Evolutionary conservation across 2,329 filamentous ascomycete genomes (phyloP), one percentile per base, ranked within the genome.

Genomic region (Nemania sp.): DNA sequence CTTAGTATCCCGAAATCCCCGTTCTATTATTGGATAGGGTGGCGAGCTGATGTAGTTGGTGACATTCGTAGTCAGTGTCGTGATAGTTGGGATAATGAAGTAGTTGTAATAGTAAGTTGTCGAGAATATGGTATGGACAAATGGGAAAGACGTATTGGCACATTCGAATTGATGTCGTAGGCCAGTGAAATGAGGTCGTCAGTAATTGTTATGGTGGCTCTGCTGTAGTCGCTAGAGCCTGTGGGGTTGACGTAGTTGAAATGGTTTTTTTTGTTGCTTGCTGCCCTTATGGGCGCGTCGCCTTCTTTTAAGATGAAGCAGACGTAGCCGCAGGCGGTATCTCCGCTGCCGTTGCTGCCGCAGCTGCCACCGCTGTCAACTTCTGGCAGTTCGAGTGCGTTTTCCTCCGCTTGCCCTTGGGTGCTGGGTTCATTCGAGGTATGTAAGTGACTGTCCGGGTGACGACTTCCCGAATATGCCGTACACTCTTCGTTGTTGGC

Each of bases 401-500:
- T 81, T 91, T 96, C 79, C 93, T 89, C 79, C 92, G 87, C 84
- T 97, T 98, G 66, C 93, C 93, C 76, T 93, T 93, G 7, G 83
- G 94, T 39, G 93, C 92, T 21, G 93, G 91, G 67, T 92, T 90
- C 79, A 98, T 91, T 66, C 88, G 83, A 63, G 87, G 90, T 74
- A 91, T 96, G 77, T 96, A 97, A 42, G 91, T 97, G 61, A 97
- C 91, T 15, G 92, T 97, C 68, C 92, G 85, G n/a, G 93, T 97
- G 54, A 97, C 90, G 4, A 97, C 92, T 75, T 97, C 92, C 56
- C 91, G 83, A 60, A 97, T 92, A 72, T 89, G 83, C 62, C 88
- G 85, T 58, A 88, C 81, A 68, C 82, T 87, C 34, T 87, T 87
- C 66, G 82, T 83, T 42, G 84, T 79, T 15, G 82, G 72, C 72